phyloP scores from a whole-genome alignment of 2,329 filamentous ascomycete species.

The Neofusicoccum ribis region DNA sequence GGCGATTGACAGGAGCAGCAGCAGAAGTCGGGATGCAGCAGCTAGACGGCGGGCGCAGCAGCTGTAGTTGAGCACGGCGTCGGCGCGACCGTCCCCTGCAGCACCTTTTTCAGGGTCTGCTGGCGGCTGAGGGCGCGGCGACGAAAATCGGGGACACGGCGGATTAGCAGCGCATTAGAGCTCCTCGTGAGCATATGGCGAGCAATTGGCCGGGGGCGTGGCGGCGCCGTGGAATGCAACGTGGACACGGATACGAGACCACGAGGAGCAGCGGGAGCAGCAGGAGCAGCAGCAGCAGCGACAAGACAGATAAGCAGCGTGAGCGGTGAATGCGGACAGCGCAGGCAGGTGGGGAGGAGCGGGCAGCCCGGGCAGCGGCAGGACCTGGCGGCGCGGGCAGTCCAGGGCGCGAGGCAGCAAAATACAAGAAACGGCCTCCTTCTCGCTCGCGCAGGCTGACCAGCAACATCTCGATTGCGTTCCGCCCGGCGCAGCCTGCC shows the following conservation, averaged over 20 bases:
- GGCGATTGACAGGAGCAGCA: not conserved
- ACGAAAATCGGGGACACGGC: not conserved
- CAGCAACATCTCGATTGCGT: conserved; percentile 9
- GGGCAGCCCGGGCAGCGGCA: not conserved
- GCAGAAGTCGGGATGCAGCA: not conserved
- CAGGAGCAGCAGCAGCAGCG: not conserved
- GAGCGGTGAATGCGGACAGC: not conserved
- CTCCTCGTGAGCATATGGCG: conserved; percentile 2
- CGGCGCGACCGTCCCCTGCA: not conserved
- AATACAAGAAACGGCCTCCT: not conserved
- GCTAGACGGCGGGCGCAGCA: not conserved
- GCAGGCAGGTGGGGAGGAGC: not conserved
- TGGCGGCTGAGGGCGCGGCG: not conserved
- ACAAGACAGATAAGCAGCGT: not conserved
- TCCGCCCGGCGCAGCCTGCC: not conserved
- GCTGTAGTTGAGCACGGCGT: not conserved
- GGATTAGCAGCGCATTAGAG: not conserved
- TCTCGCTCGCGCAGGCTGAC: not conserved
- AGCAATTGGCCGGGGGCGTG: not conserved
- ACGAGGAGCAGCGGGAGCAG: not conserved
- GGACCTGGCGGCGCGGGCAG: not conserved
- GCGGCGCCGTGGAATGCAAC: not conserved
- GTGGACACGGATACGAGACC: conserved; percentile 16
- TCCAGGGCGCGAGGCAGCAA: not conserved
- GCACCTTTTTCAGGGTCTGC: not conserved